Evolutionary conservation across 2,329 filamentous ascomycete species (phyloP).

Genomic region (Hymenoscyphus albidus): DNA sequence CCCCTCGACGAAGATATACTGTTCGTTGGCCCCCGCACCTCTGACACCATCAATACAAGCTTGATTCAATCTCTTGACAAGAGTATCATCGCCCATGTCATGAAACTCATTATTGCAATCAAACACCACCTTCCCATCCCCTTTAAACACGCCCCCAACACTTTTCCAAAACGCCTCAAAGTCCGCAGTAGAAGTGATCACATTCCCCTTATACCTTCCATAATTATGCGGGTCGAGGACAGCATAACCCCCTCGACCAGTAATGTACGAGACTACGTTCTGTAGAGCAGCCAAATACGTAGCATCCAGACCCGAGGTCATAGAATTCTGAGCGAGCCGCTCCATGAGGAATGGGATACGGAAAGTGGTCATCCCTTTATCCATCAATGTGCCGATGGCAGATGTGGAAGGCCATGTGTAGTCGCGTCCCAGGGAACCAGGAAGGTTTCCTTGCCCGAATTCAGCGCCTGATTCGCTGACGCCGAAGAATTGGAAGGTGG

Average conservation of each 20-base stretch:
- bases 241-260: constrained; percentile 40
- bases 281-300: background rate
- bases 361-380: constrained; percentile 1
- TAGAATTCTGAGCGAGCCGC: constrained; percentile 46
- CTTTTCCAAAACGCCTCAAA: constrained; percentile 42
- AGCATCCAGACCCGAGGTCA: constrained; percentile 44
- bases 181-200: constrained; percentile 36
- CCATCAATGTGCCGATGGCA: background rate
- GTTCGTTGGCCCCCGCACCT: constrained; percentile 42
- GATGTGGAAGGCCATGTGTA: constrained; percentile 51
- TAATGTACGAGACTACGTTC: background rate
- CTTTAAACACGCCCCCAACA: constrained; percentile 37
- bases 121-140: constrained; percentile 38
- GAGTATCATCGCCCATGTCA: constrained; percentile 36
- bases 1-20: constrained; percentile 60
- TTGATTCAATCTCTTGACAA: constrained; percentile 38
- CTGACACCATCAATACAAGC: constrained; percentile 43
- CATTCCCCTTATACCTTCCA: constrained; percentile 43
- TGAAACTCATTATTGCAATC: constrained; percentile 46
- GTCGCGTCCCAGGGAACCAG: constrained; percentile 48
- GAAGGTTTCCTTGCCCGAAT: constrained; percentile 53
- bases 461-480: constrained; percentile 54
- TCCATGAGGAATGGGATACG: constrained; percentile 37
- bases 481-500: constrained; percentile 15
- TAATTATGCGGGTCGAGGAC: constrained; percentile 50